A percentile compares a stretch with the other conserved stretches of the same genome.
These are phyloP conservation scores for Gomphus bonarii DNA, from an alignment of 1,284 basidiomycete genomes.

Conservation along the genomic window DNA sequence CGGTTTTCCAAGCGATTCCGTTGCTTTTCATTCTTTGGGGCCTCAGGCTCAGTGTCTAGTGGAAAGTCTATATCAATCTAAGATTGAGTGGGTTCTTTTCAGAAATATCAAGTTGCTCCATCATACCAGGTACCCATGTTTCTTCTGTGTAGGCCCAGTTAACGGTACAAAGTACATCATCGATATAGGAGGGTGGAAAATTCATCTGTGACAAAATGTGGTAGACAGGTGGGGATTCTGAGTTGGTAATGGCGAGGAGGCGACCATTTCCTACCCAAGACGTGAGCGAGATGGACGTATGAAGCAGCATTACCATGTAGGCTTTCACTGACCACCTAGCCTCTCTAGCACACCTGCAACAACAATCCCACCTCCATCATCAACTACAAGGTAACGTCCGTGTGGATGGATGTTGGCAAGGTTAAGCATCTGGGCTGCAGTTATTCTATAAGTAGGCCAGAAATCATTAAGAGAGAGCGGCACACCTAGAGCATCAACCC, in stretches of 20 bases:
- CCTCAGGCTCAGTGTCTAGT: conserved; percentile 39
- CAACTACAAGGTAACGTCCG: conserved; percentile 81
- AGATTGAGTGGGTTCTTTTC: conserved; percentile 6
- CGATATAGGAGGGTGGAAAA: conserved; percentile 53
- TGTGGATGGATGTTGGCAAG: conserved; percentile 80
- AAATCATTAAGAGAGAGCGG: not conserved
- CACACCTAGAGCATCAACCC: conserved; percentile 64
- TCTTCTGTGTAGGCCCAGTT: conserved; percentile 91
- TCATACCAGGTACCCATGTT: conserved; percentile 56
- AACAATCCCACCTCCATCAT: conserved; percentile 87
- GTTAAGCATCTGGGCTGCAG: conserved; percentile 68
- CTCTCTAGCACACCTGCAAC: conserved; percentile 80
- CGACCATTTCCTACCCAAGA: conserved; percentile 62
- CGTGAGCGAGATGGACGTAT: conserved; percentile 8
- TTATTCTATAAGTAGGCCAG: not conserved
- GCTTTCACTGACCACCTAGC: conserved; percentile 58
- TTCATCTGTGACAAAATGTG: conserved; percentile 84
- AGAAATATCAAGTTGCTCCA: conserved; percentile 3
- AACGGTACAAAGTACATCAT: conserved; percentile 53
- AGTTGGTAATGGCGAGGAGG: conserved; percentile 80
- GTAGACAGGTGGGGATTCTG: conserved; percentile 89
- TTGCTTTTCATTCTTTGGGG: conserved; percentile 54
- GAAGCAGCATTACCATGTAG: not conserved
- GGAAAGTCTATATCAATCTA: conserved; percentile 43
- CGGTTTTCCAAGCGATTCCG: conserved; percentile 61